Conservation (phyloP, 805 yeast genomes). For the Ogataea degrootiae region DNA sequence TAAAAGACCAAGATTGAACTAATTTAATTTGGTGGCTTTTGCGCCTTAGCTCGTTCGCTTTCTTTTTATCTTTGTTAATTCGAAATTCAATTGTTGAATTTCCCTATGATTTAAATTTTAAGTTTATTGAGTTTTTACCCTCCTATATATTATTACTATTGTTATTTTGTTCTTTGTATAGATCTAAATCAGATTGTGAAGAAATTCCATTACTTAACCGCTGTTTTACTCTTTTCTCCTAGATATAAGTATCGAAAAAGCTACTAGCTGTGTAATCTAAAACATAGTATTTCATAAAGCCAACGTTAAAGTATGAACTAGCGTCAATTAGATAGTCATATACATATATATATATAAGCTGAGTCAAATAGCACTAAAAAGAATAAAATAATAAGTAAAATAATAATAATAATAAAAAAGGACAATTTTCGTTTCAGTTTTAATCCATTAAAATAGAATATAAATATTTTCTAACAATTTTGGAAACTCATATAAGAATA, state of each 20-base stretch:
- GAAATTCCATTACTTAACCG: neutral
- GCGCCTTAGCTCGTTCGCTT: neutral
- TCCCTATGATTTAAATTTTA: neutral
- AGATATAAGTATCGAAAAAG: neutral
- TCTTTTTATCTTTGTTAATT: neutral
- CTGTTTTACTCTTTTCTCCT: neutral
- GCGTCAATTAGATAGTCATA: too few species aligned
- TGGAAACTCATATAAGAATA: too few species aligned
- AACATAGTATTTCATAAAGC: too few species aligned
- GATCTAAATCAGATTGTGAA: neutral
- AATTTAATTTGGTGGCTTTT: neutral
- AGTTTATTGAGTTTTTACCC: neutral
- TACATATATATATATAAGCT: too few species aligned
- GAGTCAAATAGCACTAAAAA: too few species aligned
- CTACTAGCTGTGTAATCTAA: neutral
- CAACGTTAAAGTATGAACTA: too few species aligned
- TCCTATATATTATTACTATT: neutral
- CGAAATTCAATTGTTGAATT: neutral
- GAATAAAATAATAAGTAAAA: too few species aligned
- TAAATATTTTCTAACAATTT: too few species aligned
- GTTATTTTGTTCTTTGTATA: neutral
- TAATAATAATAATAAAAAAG: too few species aligned
- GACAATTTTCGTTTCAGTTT: too few species aligned
- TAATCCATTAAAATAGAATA: too few species aligned
- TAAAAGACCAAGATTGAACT: slow-evolving; percentile 31